Evolutionary conservation across 768 basidiomycete genomes (phyloP).

Genomic region (Auricularia heimuer): DNA sequence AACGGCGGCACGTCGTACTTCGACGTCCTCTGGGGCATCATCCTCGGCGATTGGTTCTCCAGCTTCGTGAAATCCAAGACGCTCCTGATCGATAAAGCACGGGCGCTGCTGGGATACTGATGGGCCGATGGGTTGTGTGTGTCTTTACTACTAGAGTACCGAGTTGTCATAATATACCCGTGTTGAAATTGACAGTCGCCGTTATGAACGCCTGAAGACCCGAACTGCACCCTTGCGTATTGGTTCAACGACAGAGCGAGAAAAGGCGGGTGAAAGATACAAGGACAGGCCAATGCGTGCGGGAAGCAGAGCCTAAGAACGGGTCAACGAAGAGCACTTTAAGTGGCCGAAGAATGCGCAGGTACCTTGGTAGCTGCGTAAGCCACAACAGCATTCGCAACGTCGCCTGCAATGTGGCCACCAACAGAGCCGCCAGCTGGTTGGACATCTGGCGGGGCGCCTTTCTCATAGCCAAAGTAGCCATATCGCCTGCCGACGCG

Average conservation of each 20-base stretch:
- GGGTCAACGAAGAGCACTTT: not conserved
- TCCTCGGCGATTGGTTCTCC: slow-evolving; percentile 35
- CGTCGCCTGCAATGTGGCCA: slow-evolving; percentile 54
- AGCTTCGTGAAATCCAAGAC: slow-evolving; percentile 28
- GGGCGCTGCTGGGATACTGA: too few species aligned
- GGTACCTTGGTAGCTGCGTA: slow-evolving; percentile 66
- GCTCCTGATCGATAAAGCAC: too few species aligned
- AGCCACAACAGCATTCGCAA: slow-evolving; percentile 75
- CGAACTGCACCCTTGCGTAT: slow-evolving; percentile 22
- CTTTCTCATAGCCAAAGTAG: slow-evolving; percentile 65
- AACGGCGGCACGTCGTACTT: slow-evolving; percentile 31
- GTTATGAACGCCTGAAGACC: slow-evolving; percentile 1
- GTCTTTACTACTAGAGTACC: too few species aligned
- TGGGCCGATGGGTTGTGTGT: too few species aligned
- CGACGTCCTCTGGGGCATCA: slow-evolving; percentile 33
- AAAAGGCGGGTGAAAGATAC: slow-evolving; percentile 65
- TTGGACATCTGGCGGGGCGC: slow-evolving; percentile 10
- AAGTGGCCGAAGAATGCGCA: too few species aligned
- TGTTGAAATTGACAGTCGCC: too few species aligned
- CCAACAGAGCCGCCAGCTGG: slow-evolving; percentile 15
- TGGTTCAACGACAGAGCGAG: slow-evolving; percentile 56
- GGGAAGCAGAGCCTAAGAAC: slow-evolving; percentile 57
- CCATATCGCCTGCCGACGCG: slow-evolving; percentile 72
- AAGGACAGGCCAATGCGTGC: slow-evolving; percentile 61
- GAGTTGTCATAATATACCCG: too few species aligned